Percentiles rank a stretch among this genome's conserved stretches.
phyloP scores from a whole-genome alignment of 176 grass and related monocot genomes.

The Secale cereale region DNA sequence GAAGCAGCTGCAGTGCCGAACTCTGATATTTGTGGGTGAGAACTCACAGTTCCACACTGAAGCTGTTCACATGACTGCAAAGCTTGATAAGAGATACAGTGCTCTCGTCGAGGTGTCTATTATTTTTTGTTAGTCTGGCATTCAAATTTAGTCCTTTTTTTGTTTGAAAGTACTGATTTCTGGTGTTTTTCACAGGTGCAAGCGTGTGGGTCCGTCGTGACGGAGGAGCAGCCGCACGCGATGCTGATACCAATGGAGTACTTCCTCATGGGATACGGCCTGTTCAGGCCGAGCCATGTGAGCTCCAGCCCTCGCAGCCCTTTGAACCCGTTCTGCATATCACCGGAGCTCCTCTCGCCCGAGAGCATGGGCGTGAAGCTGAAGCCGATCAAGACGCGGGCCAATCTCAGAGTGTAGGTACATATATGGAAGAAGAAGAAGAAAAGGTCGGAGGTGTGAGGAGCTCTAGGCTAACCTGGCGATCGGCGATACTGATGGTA shows the following conservation, averaged over 20 bases:
- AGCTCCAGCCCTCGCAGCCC: constrained; percentile 73
- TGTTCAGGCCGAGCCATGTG: constrained; percentile 68
- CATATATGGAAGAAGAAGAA: not conserved
- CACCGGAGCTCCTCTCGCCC: constrained; percentile 79
- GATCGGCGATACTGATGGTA: constrained; percentile 13
- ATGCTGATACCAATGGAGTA: constrained; percentile 95
- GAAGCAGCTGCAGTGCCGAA: constrained; percentile 80
- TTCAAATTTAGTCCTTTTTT: not conserved
- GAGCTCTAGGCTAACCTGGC: not conserved
- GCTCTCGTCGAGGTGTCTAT: constrained; percentile 79
- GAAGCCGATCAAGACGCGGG: constrained; percentile 90
- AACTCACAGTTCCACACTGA: constrained; percentile 81
- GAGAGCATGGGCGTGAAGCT: constrained; percentile 98
- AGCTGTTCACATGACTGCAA: constrained; percentile 81
- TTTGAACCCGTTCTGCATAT: constrained; percentile 72
- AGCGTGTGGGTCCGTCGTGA: constrained; percentile 81
- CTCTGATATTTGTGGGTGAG: constrained; percentile 91
- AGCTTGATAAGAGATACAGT: constrained; percentile 71
- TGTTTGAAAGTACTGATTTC: not conserved
- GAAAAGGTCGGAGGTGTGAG: not conserved
- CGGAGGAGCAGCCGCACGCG: constrained; percentile 87
- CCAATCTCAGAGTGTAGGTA: constrained; percentile 49
- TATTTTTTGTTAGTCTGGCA: not conserved
- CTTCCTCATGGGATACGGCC: constrained; percentile 83
- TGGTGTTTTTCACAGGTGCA: constrained; percentile 55